phyloP scores from a whole-genome alignment of 2,329 filamentous ascomycete genomes.

The Triangularia setosa region DNA sequence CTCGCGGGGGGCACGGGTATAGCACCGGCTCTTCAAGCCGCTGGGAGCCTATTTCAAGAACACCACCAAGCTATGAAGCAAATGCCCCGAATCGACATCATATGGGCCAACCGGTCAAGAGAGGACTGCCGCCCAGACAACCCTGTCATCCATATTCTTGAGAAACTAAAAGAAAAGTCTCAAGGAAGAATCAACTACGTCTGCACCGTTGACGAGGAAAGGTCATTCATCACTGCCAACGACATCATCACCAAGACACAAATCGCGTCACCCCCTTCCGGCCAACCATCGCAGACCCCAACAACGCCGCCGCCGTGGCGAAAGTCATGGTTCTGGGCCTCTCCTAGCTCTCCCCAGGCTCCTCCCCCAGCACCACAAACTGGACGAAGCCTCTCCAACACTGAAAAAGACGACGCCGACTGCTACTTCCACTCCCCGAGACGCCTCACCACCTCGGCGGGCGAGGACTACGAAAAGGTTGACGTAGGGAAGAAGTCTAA shows the following conservation, averaged over 20 bases:
- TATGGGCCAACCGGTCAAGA: conserved; percentile 71
- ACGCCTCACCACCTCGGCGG: conserved; percentile 27
- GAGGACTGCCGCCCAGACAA: conserved; percentile 33
- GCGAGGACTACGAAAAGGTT: conserved; percentile 18
- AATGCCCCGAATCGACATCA: conserved; percentile 54
- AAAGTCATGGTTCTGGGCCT: conserved; percentile 11
- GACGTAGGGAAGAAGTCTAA: conserved; percentile 3
- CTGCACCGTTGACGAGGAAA: conserved; percentile 81
- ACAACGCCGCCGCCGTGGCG: neutral
- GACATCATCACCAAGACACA: conserved; percentile 44
- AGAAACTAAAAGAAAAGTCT: conserved; percentile 55
- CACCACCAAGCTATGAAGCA: conserved; percentile 12
- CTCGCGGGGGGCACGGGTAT: conserved; percentile 91
- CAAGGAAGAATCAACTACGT: conserved; percentile 58
- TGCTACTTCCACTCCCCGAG: conserved; percentile 15
- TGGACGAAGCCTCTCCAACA: neutral
- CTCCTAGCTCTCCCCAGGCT: neutral
- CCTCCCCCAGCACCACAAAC: too few species aligned
- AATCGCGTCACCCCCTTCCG: conserved; percentile 45
- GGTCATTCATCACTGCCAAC: conserved; percentile 55
- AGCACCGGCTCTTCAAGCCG: conserved; percentile 81
- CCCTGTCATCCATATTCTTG: conserved; percentile 59
- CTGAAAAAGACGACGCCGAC: neutral
- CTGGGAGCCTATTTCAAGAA: conserved; percentile 51
- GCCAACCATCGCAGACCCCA: neutral